phyloP scores from a whole-genome alignment of 768 basidiomycete genomes.

The Termitomyces eurrhizus region DNA sequence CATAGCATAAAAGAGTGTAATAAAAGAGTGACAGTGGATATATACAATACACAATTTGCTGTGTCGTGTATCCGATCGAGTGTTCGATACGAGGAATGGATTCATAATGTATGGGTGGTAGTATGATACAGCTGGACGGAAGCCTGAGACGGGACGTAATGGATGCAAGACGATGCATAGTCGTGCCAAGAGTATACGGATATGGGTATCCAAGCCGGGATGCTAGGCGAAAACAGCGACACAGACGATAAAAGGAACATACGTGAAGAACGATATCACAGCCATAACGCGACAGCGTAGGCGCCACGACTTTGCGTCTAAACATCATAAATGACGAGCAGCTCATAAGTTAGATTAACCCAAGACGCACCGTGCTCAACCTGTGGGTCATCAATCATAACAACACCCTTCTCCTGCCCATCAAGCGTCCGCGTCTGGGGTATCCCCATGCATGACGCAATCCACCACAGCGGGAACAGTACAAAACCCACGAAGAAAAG shows the following conservation, averaged over 20 bases:
- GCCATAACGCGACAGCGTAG: slow-evolving; percentile 73
- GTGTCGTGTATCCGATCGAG: background rate
- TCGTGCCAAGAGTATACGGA: background rate
- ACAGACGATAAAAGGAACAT: slow-evolving; percentile 75
- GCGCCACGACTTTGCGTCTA: slow-evolving; percentile 75
- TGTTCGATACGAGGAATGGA: background rate
- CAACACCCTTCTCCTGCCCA: slow-evolving; percentile 63
- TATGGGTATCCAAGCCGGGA: background rate
- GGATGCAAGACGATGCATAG: background rate
- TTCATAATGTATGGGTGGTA: background rate
- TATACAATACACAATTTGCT: background rate
- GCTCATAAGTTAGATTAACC: background rate
- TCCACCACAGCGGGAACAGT: slow-evolving; percentile 66
- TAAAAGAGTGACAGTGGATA: slow-evolving; percentile 6
- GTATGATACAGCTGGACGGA: slow-evolving; percentile 8
- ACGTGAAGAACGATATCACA: slow-evolving; percentile 63
- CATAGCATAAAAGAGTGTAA: slow-evolving; percentile 10
- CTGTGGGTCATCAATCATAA: slow-evolving; percentile 74
- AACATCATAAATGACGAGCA: background rate
- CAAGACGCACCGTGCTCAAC: slow-evolving; percentile 63
- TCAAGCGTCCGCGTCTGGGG: slow-evolving; percentile 63
- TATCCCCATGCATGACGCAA: slow-evolving; percentile 44
- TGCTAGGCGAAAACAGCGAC: slow-evolving; percentile 55
- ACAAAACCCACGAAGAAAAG: slow-evolving; percentile 73
- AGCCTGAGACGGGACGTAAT: background rate